These are phyloP conservation scores for Coemansia nantahalensis DNA, from an alignment of 192 early-diverging fungal species.

Conservation along the genomic window DNA sequence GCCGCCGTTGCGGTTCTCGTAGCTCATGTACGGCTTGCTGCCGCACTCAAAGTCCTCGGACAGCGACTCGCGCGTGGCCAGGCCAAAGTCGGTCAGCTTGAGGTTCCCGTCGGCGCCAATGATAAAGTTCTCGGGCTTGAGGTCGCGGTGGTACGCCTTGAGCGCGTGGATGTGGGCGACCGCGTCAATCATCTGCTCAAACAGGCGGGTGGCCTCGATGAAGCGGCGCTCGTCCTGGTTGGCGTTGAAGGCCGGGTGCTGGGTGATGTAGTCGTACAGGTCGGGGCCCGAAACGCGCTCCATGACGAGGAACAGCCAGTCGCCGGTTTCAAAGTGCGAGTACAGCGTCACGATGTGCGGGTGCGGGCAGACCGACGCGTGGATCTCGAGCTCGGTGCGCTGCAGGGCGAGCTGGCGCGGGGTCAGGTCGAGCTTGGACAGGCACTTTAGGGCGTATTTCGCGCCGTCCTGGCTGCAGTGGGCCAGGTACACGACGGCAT, in stretches of 20 bases:
- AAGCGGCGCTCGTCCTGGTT: slow-evolving; percentile 54
- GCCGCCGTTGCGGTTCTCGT: slow-evolving; percentile 58
- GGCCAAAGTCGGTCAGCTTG: slow-evolving; percentile 92
- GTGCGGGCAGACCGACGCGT: slow-evolving; percentile 62
- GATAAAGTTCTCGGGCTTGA: slow-evolving; percentile 82
- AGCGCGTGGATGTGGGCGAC: slow-evolving; percentile 71
- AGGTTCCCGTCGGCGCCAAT: slow-evolving; percentile 62
- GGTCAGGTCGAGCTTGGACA: slow-evolving; percentile 60
- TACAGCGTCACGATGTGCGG: slow-evolving; percentile 66
- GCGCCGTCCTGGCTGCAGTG: slow-evolving; percentile 55
- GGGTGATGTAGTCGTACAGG: slow-evolving; percentile 57
- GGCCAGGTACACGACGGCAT: slow-evolving; percentile 74
- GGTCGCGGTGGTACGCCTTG: slow-evolving; percentile 88
- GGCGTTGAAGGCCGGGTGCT: slow-evolving; percentile 48
- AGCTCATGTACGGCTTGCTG: slow-evolving; percentile 70
- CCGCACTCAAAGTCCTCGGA: slow-evolving; percentile 90
- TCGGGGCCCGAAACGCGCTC: slow-evolving; percentile 58
- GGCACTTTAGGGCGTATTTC: slow-evolving; percentile 70
- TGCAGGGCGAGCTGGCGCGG: slow-evolving; percentile 62
- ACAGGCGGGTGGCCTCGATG: slow-evolving; percentile 53
- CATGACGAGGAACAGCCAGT: slow-evolving; percentile 63
- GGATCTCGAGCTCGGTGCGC: slow-evolving; percentile 64
- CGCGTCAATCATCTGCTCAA: slow-evolving; percentile 71
- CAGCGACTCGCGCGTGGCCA: slow-evolving; percentile 76
- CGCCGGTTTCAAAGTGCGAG: slow-evolving; percentile 61